Evolutionary conservation across 345 rosid species (phyloP).

Genomic region (Salix brachista): DNA sequence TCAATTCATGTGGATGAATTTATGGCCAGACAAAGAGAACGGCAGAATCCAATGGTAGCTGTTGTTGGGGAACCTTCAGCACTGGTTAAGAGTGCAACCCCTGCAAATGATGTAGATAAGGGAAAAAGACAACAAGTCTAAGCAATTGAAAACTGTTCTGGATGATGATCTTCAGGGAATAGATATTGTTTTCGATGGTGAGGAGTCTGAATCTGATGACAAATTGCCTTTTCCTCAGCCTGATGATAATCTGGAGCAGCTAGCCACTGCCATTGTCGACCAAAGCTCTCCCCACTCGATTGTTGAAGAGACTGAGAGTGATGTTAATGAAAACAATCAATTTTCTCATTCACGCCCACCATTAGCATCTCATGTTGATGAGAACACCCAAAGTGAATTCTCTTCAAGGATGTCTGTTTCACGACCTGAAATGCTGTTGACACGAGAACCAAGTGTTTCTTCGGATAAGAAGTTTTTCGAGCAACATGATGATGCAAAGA

Average conservation of each 20-base stretch:
- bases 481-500: constrained; percentile 64
- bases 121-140: constrained; percentile 58
- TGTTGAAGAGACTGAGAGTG: constrained; percentile 92
- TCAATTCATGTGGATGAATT: constrained; percentile 98
- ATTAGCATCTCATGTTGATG: constrained; percentile 61
- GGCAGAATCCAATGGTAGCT: constrained; percentile 59
- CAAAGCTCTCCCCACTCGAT: constrained; percentile 85
- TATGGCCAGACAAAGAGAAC: constrained; percentile 95
- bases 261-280: constrained; percentile 59
- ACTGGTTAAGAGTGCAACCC: constrained; percentile 52
- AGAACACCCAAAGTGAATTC: constrained; percentile 75
- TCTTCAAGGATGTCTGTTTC: constrained; percentile 86
- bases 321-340: constrained; percentile 65
- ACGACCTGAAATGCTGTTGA: constrained; percentile 64
- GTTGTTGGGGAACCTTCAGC: constrained; percentile 63
- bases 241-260: constrained; percentile 79
- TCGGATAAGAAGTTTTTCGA: constrained; percentile 76
- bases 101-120: constrained; percentile 37
- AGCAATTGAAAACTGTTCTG: constrained; percentile 71
- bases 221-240: constrained; percentile 84
- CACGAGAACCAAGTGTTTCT: constrained; percentile 75
- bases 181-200: constrained; percentile 93
- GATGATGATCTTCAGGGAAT: constrained; percentile 96
- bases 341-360: constrained; percentile 67
- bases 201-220: constrained; percentile 88